Conservation (phyloP, 495 filamentous ascomycete species). For the Penicillium taxi region DNA sequence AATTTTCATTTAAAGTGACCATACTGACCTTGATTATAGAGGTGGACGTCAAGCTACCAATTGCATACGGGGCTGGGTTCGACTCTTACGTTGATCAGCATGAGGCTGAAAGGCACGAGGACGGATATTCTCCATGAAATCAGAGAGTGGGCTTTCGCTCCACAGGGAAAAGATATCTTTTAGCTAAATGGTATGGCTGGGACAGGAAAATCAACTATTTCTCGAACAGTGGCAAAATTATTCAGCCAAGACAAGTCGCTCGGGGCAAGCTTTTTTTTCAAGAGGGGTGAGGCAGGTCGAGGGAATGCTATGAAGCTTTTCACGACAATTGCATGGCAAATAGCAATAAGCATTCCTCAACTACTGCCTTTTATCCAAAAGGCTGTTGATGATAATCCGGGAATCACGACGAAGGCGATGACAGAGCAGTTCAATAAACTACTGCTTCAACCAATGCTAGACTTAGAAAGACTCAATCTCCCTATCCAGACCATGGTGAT, state of each 20-base stretch:
- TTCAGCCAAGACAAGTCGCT: not conserved
- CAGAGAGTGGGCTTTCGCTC: not conserved
- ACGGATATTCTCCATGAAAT: not conserved
- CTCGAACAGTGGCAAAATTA: not conserved
- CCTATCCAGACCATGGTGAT: slow-evolving; percentile 19
- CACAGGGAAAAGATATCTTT: slow-evolving; percentile 19
- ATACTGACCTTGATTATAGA: not conserved
- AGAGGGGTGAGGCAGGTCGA: not conserved
- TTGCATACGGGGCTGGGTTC: not conserved
- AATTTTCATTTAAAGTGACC: slow-evolving; percentile 1
- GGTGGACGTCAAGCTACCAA: not conserved
- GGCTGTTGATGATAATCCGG: not conserved
- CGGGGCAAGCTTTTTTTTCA: slow-evolving; percentile 1
- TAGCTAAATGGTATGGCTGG: slow-evolving; percentile 17
- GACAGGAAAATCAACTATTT: not conserved
- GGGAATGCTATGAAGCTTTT: slow-evolving; percentile 1
- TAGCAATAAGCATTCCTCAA: not conserved
- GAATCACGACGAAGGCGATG: not conserved
- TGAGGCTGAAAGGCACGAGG: not conserved
- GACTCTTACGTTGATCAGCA: slow-evolving; percentile 1
- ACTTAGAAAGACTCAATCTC: not conserved
- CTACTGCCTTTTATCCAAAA: not conserved
- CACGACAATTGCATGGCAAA: not conserved
- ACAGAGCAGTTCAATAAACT: slow-evolving; percentile 2
- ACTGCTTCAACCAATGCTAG: not conserved